A percentile compares a stretch with the other conserved stretches of the same genome.
These are phyloP conservation scores for Talaromyces thailandensis DNA, from an alignment of 495 filamentous ascomycete genomes.

Conservation along the genomic window DNA sequence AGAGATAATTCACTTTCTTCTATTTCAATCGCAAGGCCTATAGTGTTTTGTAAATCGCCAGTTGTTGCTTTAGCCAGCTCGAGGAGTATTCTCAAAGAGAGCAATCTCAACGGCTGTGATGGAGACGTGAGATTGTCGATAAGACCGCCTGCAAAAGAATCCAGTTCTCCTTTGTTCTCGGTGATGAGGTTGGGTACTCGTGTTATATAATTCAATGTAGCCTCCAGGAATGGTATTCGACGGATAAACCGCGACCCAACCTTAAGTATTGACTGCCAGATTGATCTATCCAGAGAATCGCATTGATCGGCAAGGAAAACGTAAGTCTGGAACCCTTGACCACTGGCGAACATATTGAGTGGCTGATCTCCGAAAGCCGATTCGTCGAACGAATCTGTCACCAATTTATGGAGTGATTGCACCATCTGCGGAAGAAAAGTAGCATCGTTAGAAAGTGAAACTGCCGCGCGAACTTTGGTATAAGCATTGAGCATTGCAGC, in stretches of 20 bases:
- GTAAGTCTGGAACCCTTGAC: conserved; percentile 40
- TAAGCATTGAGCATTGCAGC: conserved; percentile 30
- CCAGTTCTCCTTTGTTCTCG: conserved; percentile 30
- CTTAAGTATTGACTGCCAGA: conserved; percentile 49
- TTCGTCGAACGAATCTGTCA: conserved; percentile 17
- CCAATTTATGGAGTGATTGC: conserved; percentile 22
- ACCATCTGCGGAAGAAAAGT: conserved; percentile 25
- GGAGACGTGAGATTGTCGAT: conserved; percentile 62
- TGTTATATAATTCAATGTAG: conserved; percentile 43
- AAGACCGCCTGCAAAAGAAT: conserved; percentile 49
- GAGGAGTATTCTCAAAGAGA: conserved; percentile 59
- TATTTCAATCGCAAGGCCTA: conserved; percentile 51
- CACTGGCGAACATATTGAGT: conserved; percentile 22
- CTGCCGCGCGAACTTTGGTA: conserved; percentile 26
- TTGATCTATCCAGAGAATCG: conserved; percentile 35
- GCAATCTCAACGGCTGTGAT: conserved; percentile 60
- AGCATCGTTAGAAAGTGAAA: conserved; percentile 29
- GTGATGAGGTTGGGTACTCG: conserved; percentile 22
- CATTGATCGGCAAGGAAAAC: conserved; percentile 24
- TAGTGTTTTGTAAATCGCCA: conserved; percentile 29
- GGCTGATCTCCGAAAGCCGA: conserved; percentile 13
- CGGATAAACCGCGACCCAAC: conserved; percentile 54
- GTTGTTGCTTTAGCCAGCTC: conserved; percentile 24
- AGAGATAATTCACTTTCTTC: conserved; percentile 72
- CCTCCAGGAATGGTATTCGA: conserved; percentile 58